Conservation (phyloP, 441 rosid genomes). For the Arabidopsis hybrid region DNA sequence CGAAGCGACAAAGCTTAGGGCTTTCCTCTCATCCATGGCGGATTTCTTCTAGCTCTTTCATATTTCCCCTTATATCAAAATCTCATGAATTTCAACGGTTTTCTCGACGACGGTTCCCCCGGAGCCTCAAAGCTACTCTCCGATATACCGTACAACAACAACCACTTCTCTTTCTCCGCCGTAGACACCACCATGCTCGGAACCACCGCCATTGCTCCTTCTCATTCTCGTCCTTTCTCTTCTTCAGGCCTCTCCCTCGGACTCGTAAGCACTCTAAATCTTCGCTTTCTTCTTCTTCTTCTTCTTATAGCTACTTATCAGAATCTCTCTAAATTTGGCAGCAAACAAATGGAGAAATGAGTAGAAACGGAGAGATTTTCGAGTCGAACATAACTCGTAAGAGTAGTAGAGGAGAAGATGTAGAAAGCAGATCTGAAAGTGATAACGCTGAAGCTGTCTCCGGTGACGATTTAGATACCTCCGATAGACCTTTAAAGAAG, state of each 20-base stretch:
- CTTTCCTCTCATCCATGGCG: conserved; percentile 35
- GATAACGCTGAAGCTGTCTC: conserved; percentile 77
- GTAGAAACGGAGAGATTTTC: conserved; percentile 59
- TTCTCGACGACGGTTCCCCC: conserved; percentile 63
- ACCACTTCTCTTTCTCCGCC: conserved; percentile 37
- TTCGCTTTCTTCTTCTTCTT: not conserved
- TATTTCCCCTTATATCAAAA: not conserved
- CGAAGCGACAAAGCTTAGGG: conserved; percentile 45
- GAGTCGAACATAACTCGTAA: conserved; percentile 55
- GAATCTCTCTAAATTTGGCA: conserved; percentile 38
- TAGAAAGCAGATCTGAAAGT: conserved; percentile 93
- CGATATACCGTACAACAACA: conserved; percentile 50
- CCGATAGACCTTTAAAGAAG: conserved; percentile 69
- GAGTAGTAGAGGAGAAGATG: conserved; percentile 81
- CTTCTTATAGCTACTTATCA: conserved; percentile 37
- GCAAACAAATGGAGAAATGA: conserved; percentile 68
- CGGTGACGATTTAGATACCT: conserved; percentile 77
- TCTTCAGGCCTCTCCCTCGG: conserved; percentile 79
- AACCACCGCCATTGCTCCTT: conserved; percentile 45
- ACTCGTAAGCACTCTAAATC: conserved; percentile 50
- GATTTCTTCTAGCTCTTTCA: not conserved
- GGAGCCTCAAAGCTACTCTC: conserved; percentile 62
- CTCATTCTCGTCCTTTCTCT: conserved; percentile 50
- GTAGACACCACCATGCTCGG: conserved; percentile 56
- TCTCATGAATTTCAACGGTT: conserved; percentile 89